These are phyloP conservation scores for Rubia yunnanensis DNA, from an alignment of 257 asterid genomes.

Conservation along the genomic window DNA sequence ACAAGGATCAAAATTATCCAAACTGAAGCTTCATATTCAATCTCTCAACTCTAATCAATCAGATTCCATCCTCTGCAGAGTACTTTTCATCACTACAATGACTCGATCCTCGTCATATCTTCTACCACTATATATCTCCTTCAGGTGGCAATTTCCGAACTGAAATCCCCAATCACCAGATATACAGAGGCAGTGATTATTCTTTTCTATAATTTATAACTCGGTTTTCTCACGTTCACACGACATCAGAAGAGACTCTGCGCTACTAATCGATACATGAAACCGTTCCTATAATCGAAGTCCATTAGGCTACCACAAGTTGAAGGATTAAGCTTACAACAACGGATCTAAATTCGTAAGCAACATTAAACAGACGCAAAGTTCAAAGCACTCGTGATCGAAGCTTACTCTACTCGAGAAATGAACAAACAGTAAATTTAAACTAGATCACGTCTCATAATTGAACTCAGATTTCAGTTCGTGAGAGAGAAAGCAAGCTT, in stretches of 20 bases:
- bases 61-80: neutral
- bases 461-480: neutral
- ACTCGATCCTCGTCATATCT: neutral
- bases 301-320: neutral
- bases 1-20: neutral
- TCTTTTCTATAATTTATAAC: neutral
- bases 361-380: neutral
- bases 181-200: too few species aligned
- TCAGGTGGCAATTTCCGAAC: neutral
- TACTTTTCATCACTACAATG: neutral
- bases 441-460: neutral
- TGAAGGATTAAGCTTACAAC: neutral
- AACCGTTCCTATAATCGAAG: neutral
- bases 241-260: too few species aligned
- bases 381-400: neutral
- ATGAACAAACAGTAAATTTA: neutral
- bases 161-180: too few species aligned
- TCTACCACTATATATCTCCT: neutral
- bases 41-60: too few species aligned
- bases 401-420: neutral
- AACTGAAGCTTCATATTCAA: too few species aligned
- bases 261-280: too few species aligned
- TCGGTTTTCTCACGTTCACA: neutral
- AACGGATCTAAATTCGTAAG: constrained; percentile 5
- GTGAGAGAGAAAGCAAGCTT: neutral